phyloP scores from a whole-genome alignment of 129 eudicot genomes.

The Flaveria linearis region DNA sequence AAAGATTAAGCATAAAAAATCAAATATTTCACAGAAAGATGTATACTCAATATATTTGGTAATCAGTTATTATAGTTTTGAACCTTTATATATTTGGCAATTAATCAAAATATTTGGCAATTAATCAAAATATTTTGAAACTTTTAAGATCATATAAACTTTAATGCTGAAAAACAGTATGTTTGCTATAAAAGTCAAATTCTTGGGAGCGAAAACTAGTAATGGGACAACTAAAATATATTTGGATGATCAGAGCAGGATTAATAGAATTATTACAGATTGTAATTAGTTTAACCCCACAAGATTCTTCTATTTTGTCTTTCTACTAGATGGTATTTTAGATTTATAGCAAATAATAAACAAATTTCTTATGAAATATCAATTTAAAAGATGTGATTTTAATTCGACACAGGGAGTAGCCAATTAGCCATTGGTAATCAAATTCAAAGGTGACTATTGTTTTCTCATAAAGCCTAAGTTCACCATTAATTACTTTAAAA shows the following conservation, averaged over 20 bases:
- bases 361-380: neutral
- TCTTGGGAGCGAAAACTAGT: too few relatives aligned
- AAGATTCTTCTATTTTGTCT: neutral
- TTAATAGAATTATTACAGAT: neutral
- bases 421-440: too few relatives aligned
- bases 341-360: too few relatives aligned
- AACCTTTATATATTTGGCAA: neutral
- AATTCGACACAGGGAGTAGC: neutral
- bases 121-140: neutral
- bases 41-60: neutral
- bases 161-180: too few relatives aligned
- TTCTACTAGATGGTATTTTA: too few relatives aligned
- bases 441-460: too few relatives aligned
- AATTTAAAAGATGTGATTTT: neutral
- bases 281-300: neutral
- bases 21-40: neutral
- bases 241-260: neutral
- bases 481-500: constrained; percentile 4
- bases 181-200: too few relatives aligned
- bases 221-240: too few relatives aligned
- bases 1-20: neutral
- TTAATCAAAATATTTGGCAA: neutral
- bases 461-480: too few relatives aligned
- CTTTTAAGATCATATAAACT: too few relatives aligned
- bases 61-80: too few relatives aligned